phyloP scores from a whole-genome alignment of 73 alveolate species.

The Uronychia setigera region DNA sequence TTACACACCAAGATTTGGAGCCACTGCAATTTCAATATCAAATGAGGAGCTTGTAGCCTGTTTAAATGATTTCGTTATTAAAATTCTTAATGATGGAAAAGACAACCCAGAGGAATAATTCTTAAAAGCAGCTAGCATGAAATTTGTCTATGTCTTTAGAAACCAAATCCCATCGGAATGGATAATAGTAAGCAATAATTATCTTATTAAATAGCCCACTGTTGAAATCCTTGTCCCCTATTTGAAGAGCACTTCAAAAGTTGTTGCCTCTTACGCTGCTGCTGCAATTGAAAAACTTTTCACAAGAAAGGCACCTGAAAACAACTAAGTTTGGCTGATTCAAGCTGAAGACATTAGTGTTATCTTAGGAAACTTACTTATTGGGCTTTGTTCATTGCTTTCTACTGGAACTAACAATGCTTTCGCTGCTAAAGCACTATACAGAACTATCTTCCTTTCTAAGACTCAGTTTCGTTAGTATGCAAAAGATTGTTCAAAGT shows the following conservation, averaged over 20 bases:
- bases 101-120: background rate
- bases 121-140: constrained; percentile 43
- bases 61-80: background rate
- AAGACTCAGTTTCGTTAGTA: background rate
- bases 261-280: constrained; percentile 47
- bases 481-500: background rate
- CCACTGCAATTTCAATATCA: background rate
- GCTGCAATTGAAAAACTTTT: constrained; percentile 49
- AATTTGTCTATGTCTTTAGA: constrained; percentile 50
- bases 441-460: background rate
- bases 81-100: background rate
- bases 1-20: background rate
- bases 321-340: background rate
- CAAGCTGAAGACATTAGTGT: background rate
- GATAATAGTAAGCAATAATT: background rate
- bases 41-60: background rate
- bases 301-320: constrained; percentile 1
- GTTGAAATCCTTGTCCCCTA: background rate
- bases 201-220: background rate
- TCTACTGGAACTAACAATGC: background rate
- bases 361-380: background rate
- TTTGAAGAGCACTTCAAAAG: background rate
- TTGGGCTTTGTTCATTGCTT: background rate
- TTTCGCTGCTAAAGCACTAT: background rate
- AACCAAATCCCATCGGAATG: constrained; percentile 39